Evolutionary conservation across 768 basidiomycete species (phyloP), one percentile per base, ranked within the genome.

Genomic region (Holtermanniella nyarrowii): DNA sequence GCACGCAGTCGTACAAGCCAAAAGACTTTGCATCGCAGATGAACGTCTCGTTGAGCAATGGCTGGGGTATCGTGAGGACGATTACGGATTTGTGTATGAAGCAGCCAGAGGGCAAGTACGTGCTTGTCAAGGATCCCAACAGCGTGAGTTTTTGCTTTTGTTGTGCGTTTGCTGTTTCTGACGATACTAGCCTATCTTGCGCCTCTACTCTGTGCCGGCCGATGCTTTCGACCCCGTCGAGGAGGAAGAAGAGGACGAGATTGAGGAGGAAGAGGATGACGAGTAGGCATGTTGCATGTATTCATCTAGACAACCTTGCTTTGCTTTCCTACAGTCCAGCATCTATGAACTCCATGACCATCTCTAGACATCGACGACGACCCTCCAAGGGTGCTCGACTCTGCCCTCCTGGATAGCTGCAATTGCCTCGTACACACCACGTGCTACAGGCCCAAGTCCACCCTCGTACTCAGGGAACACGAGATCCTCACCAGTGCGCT

Each of bases 41-140:
- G 59, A 96, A 96, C 70, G 83, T 99, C 31, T 93, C 89, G 23
- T 75, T 97, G 49, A 76, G 86, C 26, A 97, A 97, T 68, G 95
- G 95, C 11, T 99, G 95, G 95, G 95, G 95, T 49, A 96, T 99
- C 64, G 88, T 97, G 26, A 79, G 95, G 54, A 93, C 87, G 12
- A 83, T 99, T 53, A 85, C 87, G 24, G 95, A 99, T 65, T 73
- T 97, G 54, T 87, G 86, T 71, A 81, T 95, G 82, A 90, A 91
- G 73, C 84, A 90, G 82, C 88, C 88, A 20, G 93, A 97, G 73
- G 95, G 95, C 70, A 95, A 95, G 72, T 99, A 96, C 68, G 86
- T 97, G 13, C 76, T 99, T 23, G 82, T 99, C 48, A 95, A 93
- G 74, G 95, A 99, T 73, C 93, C 95, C 16, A 97, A 97, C 79